Evolutionary conservation across 2,329 filamentous ascomycete species (phyloP), one percentile per base, ranked within the genome.

Genomic region (Phaeosphaeriaceae sp.): DNA sequence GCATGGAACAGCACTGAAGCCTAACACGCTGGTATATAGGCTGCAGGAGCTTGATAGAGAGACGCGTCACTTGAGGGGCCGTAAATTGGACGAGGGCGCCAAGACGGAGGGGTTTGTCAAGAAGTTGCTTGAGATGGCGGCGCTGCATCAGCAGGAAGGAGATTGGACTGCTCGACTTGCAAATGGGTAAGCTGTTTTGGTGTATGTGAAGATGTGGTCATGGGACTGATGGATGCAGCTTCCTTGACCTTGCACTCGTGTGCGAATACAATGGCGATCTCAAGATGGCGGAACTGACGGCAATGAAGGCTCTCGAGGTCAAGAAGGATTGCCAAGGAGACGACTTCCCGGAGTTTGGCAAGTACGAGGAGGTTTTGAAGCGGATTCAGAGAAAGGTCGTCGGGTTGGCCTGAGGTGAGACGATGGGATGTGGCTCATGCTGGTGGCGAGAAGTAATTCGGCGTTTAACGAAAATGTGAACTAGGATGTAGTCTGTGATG

Each of bases 31-130:
- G 25, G 25, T 27, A 4, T 27, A 9, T 27, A 27, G 25, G 6
- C 55, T 79, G n/a, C 60, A 59, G 22, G 70, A 76, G 51, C 57
- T 81, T 20, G 70, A 79, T 20, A 49, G 61, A n/a, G 74, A 73
- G 62, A 70, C 70, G 2, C 53, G 56, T 7, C 21, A 53, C 3
- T 46, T 70, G 13, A 51, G 73, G 5, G 67, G 68, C 1, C 17
- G 25, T 0, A 51, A 53, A 2, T 47, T 75, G 9, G 51, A 49
- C 0, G 27, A 63, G 20, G 69, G 67, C 2, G 62, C 58, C 1
- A 53, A 52, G 40, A 48, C 63, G 46, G 51, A 55, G 2, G 56
- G 44, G 0, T 70, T 73, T 20, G 58, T 68, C 10, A 47, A 52
- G 2, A 65, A 68, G 51, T 31, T 76, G 55, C 54, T 76, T 1